Conservation (phyloP, 306 rosid species). For the Canavalia gladiata region DNA sequence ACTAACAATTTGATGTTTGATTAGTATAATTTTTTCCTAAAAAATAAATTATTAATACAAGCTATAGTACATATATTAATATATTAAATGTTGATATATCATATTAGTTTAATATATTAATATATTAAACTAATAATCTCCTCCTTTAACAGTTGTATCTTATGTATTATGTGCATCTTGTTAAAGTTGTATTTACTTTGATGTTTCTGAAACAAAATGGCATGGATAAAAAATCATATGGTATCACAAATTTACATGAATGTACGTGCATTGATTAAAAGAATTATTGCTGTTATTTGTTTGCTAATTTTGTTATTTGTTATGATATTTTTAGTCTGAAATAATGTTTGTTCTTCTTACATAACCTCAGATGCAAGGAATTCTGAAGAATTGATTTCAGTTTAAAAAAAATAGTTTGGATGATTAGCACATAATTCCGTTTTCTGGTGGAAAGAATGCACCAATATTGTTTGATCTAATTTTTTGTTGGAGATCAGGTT, state of each 20-base stretch:
- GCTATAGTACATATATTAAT: too few relatives aligned
- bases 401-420: conserved; percentile 60
- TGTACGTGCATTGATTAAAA: conserved; percentile 11
- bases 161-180: background rate
- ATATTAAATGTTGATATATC: too few relatives aligned
- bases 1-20: too few relatives aligned
- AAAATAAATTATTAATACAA: too few relatives aligned
- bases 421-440: conserved; percentile 89
- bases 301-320: conserved; percentile 27
- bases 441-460: conserved; percentile 81
- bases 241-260: background rate
- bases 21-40: too few relatives aligned
- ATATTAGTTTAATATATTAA: too few relatives aligned
- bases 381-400: conserved; percentile 67
- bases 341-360: background rate
- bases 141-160: background rate
- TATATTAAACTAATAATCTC: conserved; percentile 9
- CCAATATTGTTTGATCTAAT: conserved; percentile 64
- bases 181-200: too few relatives aligned
- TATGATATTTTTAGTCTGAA: too few relatives aligned
- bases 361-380: conserved; percentile 55
- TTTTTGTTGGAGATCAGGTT: conserved; percentile 22
- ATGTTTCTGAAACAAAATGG: too few relatives aligned
- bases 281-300: background rate
- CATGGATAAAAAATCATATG: too few relatives aligned